Evolutionary conservation across 441 rosid genomes (phyloP).

Genomic region (Kokia cookei): DNA sequence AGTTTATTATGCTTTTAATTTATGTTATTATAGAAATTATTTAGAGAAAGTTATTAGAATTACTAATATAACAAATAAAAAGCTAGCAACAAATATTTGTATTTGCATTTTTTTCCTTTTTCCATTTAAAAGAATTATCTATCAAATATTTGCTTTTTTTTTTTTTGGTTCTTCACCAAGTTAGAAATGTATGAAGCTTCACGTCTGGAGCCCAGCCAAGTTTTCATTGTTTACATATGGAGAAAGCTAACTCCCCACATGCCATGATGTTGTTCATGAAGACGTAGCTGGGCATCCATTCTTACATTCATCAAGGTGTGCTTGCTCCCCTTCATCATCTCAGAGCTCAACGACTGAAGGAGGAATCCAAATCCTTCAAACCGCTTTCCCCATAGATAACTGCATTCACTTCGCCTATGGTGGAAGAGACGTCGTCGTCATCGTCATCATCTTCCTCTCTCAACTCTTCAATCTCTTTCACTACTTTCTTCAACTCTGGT

Average conservation of each 20-base stretch:
- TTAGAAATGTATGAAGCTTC: not conserved
- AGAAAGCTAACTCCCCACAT: not conserved
- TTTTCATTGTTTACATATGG: not conserved
- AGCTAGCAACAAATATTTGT: not conserved
- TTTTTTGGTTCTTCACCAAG: not conserved
- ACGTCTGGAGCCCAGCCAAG: not conserved
- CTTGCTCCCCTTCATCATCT: not conserved
- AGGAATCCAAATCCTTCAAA: not conserved
- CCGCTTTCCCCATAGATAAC: not conserved
- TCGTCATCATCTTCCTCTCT: slow-evolving; percentile 32
- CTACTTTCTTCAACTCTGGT: slow-evolving; percentile 46
- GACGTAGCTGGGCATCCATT: not conserved
- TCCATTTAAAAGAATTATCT: not conserved
- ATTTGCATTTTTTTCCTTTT: not conserved
- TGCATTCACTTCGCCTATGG: slow-evolving; percentile 13
- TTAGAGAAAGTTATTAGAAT: not conserved
- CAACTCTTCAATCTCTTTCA: slow-evolving; percentile 49
- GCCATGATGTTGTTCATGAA: not conserved
- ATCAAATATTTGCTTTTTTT: not conserved
- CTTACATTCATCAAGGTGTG: not conserved
- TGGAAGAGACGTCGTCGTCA: slow-evolving; percentile 16
- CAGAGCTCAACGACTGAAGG: not conserved
- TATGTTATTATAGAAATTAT: not conserved
- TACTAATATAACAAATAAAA: not conserved
- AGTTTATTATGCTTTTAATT: not conserved